phyloP scores from a whole-genome alignment of 345 rosid species.

The Gossypium anomalum region DNA sequence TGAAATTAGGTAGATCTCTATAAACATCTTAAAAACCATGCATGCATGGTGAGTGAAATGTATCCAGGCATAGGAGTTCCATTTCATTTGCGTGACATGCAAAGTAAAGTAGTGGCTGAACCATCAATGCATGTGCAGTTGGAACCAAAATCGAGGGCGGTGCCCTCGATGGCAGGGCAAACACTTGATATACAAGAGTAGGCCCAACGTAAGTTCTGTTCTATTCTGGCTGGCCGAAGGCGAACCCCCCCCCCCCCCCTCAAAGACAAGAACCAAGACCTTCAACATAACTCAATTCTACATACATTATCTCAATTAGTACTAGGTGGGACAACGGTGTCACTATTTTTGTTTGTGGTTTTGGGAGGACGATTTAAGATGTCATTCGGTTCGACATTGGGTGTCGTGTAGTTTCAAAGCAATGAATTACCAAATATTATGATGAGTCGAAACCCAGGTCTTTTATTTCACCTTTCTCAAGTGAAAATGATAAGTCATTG shows the following conservation, averaged over 20 bases:
- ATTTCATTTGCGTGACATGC: slow-evolving; percentile 11
- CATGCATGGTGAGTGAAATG: background rate
- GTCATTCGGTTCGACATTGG: background rate
- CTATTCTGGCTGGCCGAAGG: background rate
- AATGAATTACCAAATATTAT: too few relatives aligned
- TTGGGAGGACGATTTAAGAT: background rate
- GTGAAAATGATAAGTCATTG: background rate
- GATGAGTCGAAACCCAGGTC: background rate
- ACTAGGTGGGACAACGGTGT: background rate
- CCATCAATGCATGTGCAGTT: slow-evolving; percentile 5
- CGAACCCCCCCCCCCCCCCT: too few relatives aligned
- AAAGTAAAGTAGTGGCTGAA: slow-evolving; percentile 3
- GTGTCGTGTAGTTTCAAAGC: background rate
- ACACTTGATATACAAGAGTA: background rate
- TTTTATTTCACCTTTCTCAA: background rate
- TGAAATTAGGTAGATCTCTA: background rate
- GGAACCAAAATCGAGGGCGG: slow-evolving; percentile 5
- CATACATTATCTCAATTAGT: background rate
- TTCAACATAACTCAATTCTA: background rate
- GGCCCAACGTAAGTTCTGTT: background rate
- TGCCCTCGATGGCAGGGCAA: slow-evolving; percentile 8
- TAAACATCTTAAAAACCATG: background rate
- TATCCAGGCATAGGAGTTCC: background rate
- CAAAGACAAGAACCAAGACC: background rate
- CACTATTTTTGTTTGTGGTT: background rate